These are phyloP conservation scores for Trichoderma gracile DNA, from an alignment of 2,329 filamentous ascomycete genomes.

Conservation along the genomic window DNA sequence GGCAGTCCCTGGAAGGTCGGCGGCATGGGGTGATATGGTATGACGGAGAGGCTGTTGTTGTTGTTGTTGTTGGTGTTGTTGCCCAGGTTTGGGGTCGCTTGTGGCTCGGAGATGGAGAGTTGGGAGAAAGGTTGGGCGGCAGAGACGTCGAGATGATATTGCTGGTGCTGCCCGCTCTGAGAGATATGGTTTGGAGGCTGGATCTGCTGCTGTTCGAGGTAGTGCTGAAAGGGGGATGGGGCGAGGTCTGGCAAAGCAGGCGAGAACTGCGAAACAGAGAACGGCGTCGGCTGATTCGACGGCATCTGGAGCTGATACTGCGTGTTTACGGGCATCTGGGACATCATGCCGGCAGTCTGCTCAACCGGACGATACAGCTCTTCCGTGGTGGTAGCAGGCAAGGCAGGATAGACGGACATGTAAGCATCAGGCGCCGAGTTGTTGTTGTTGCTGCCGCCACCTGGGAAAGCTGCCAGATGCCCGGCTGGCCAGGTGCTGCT, in stretches of 20 bases:
- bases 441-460: not conserved
- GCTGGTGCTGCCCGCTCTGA: not conserved
- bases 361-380: not conserved
- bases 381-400: not conserved
- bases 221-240: not conserved
- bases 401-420: not conserved
- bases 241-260: not conserved
- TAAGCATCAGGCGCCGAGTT: not conserved
- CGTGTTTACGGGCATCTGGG: not conserved
- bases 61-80: no score
- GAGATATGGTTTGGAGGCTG: not conserved
- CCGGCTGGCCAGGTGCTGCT: not conserved
- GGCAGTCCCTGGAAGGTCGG: slow-evolving; percentile 16
- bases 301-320: slow-evolving; percentile 1
- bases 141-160: not conserved
- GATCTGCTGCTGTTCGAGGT: not conserved
- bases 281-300: not conserved
- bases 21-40: not conserved
- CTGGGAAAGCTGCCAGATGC: not conserved
- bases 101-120: not conserved
- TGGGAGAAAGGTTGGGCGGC: not conserved
- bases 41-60: not conserved
- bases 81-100: not conserved
- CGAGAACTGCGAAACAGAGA: not conserved
- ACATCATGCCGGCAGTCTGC: not conserved